Conservation (phyloP, 371 early-diverging fungal species). For the Apophysomyces sp. region DNA sequence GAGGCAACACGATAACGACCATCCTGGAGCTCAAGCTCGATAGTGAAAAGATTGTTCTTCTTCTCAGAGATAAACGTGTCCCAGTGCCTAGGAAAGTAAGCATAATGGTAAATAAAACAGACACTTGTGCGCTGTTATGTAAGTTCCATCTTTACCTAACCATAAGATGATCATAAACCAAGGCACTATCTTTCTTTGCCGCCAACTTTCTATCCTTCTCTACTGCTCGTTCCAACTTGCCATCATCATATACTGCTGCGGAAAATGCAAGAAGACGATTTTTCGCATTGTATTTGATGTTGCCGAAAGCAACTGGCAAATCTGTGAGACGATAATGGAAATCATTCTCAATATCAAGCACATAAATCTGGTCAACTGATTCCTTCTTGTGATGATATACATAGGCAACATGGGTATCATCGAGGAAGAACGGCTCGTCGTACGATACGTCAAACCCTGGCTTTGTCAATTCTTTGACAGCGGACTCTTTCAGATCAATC, state of each 20-base stretch:
- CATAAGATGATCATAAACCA: conserved; percentile 63
- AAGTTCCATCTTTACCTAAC: conserved; percentile 36
- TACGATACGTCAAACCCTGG: conserved; percentile 40
- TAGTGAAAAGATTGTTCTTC: conserved; percentile 61
- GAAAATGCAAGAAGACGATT: conserved; percentile 52
- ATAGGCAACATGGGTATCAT: conserved; percentile 50
- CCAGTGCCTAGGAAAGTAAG: conserved; percentile 56
- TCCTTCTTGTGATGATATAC: conserved; percentile 27
- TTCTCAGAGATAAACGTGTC: conserved; percentile 54
- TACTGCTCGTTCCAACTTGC: conserved; percentile 42
- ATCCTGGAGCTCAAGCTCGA: conserved; percentile 31
- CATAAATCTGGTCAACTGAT: conserved; percentile 43
- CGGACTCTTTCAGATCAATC: conserved; percentile 27
- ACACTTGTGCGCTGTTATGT: not conserved
- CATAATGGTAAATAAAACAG: not conserved
- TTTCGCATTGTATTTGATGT: conserved; percentile 46
- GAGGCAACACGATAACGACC: conserved; percentile 23
- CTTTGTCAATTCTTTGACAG: conserved; percentile 36
- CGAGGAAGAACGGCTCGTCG: conserved; percentile 54
- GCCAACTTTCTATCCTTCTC: conserved; percentile 37
- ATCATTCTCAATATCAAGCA: conserved; percentile 27
- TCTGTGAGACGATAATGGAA: conserved; percentile 49
- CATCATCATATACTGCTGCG: conserved; percentile 52
- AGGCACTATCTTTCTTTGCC: conserved; percentile 50
- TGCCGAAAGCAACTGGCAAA: conserved; percentile 48